Base-by-base conservation (phyloP, 257 asterid species). In the Verbascum thapsus region DNA sequence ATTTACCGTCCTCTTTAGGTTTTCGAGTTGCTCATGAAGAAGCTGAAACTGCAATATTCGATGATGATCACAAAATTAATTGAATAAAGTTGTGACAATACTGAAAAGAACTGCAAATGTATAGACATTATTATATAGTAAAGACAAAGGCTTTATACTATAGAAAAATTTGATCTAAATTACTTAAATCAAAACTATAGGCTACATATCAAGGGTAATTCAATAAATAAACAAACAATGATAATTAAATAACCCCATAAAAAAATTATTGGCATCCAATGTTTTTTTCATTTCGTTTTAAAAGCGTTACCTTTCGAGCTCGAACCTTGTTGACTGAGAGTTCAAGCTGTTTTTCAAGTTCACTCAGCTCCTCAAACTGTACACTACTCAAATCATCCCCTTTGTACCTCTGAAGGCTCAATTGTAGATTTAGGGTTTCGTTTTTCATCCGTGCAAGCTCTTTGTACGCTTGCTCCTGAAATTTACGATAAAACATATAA, bases 1-100 rank as follows among this genome's bases (percentile, higher is more conserved):
- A 41, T 13, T 69, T 78, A 89, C 97, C 85, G 88, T 81, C 75
- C 74, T 81, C 81, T 87, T 85, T 4, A 87, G 84, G 74, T 89
- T 89, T 41, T 87, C 94, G 71, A 89, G 38, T 66, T 90, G 94
- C 71, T 87, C 95, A 3, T 80, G 80, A 67, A 87, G 75, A 30
- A 90, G 94, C 71, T 90, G 83, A 54, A 76, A 67, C 97, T 90
- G 89, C 75, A 67, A 9, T 54, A 42, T n/a, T n/a, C n/a, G n/a
- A 43, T 12, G 20, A 18, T 44, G 32, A 4, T 8, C 22, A 3
- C 54, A 45, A 45, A 32, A 26, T 38, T n/a, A 39, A 12, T 1
- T 49, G 16, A 13, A 32, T 9, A 58, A 2, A 12, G 26, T 47
- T 9, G 32, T 26, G 4, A 43, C 7, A 22, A 0, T 3, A 3